A percentile compares a stretch with the other conserved stretches of the same genome.
phyloP scores from a whole-genome alignment of 345 rosid species.

The Odontarrhena argentea region DNA sequence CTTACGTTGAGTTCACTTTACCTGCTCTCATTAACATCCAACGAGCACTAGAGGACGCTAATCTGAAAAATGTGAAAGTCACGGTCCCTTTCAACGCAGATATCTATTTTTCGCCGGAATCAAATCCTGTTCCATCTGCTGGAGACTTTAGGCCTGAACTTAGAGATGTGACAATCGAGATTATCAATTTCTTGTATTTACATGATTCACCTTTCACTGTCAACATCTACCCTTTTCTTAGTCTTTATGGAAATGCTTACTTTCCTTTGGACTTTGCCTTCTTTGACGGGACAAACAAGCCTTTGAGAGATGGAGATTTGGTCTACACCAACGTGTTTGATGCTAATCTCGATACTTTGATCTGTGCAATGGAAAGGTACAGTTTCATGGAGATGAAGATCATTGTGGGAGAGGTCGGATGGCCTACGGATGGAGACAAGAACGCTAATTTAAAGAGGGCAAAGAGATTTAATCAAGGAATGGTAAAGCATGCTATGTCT shows the following conservation, averaged over 20 bases:
- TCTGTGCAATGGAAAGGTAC: conserved; percentile 59
- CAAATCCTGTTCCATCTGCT: conserved; percentile 66
- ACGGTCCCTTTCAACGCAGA: conserved; percentile 83
- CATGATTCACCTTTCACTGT: conserved; percentile 67
- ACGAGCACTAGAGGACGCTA: conserved; percentile 63
- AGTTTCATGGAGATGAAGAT: conserved; percentile 67
- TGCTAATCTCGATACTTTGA: conserved; percentile 73
- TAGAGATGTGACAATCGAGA: conserved; percentile 53
- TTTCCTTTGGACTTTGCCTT: conserved; percentile 77
- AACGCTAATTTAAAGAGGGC: conserved; percentile 57
- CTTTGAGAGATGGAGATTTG: conserved; percentile 58
- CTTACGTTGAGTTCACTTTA: conserved; percentile 48
- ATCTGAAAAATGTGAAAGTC: conserved; percentile 51
- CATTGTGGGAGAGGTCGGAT: conserved; percentile 75
- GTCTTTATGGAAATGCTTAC: conserved; percentile 60
- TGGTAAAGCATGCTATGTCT: conserved; percentile 52
- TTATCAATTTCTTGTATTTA: conserved; percentile 57
- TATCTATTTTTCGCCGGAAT: conserved; percentile 53
- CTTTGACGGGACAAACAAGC: conserved; percentile 57
- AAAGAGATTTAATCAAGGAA: conserved; percentile 65
- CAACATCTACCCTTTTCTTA: conserved; percentile 85
- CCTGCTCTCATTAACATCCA: conserved; percentile 76
- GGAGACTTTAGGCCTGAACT: conserved; percentile 70
- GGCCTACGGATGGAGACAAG: conserved; percentile 81
- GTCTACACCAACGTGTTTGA: conserved; percentile 71